Evolutionary conservation across 345 rosid genomes (phyloP), one percentile per base, ranked within the genome.

Genomic region (Abelmoschus esculentus): DNA sequence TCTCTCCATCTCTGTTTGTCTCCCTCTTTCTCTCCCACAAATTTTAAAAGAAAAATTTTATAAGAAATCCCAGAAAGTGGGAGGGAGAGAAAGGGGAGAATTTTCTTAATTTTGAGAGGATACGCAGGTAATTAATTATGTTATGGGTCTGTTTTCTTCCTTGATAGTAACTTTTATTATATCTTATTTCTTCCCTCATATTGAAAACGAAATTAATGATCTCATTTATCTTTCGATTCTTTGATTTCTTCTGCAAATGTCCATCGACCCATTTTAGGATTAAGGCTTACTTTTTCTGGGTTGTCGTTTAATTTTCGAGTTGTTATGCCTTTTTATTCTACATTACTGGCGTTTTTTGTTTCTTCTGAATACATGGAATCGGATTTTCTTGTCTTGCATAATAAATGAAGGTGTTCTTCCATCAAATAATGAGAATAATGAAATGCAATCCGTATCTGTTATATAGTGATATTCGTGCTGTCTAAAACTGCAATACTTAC

Each of bases 251-350:
- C 28, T 13, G 9, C 44, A 57, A 59, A 44, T 49, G 46, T 53
- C 15, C 47, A 17, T 32, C 10, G n/a, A 53, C 46, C 60, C 71
- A 17, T 26, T 59, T 70, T 1, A 14, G 55, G 46, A 44, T 59
- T 10, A 8, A 17, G 53, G 44, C 19, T 11, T 54, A 29, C 5
- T 40, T 50, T n/a, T 17, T 58, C 70, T 75, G 50, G 44, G 66
- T 76, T 75, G 29, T 46, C 13, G 31, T 52, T 69, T 61, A 34
- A 69, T n/a, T 66, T 66, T 49, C 13, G 2, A 40, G 71, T 73
- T 70, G 86, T 86, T 83, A 78, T 74, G n/a, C 49, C 56, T 61
- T 74, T 54, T 47, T 75, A 52, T 65, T 11, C 29, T 42, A 0
- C 3, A 14, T 66, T 26, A 6, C 15, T 28, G 29, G 26, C 14